Base-by-base conservation (phyloP, 2,329 filamentous ascomycete genomes). In the Coniochaeta pulveracea region DNA sequence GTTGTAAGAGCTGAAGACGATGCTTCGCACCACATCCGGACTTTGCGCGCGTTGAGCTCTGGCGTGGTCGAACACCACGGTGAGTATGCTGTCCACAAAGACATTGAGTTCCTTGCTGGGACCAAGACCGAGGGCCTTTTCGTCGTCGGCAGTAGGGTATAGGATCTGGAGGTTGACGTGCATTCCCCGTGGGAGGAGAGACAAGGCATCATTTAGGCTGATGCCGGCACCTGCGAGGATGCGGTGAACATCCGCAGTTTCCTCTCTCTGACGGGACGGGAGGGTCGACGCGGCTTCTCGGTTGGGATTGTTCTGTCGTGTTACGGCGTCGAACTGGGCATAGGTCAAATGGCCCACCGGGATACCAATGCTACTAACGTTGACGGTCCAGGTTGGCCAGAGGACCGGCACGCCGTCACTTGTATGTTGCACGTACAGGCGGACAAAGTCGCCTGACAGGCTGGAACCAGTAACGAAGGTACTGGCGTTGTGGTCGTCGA, bases 1-100 rank as follows among this genome's bases (percentile, higher is more conserved):
- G 51, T 93, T 95, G 57, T 89, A 94, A 15, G 85, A 93, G 47
- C 85, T 93, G 54, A 98, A 95, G 9, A 95, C 85, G 34, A 98
- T 80, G 10, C 85, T 93, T 25, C 88, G 71, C 44, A 91, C 78
- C 11, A 78, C 74, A 35, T 85, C 77, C 7, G 84, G 76, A 2
- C 74, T 76, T 40, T 55, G 85, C 41, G 47, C 72, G 46, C 72
- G 61, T 49, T 76, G 72, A 2, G 63, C 61, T 27, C 89, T 74
- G 2, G 88, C 88, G 54, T 96, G 89, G 44, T 94, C 82, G 49
- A 98, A 98, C 1, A 96, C 86, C 14, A 85, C 76, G 3, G 69
- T 76, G 34, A 98, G 66, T 17, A 96, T 78, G 2, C 77, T 71
- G 53, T 98, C 91, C 5, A 84, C 85, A 46, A 86, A 91, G 3